Percentiles rank a stretch among this genome's conserved stretches.
Conservation (phyloP, 768 basidiomycete genomes). For the Glaciozyma martinii region DNA sequence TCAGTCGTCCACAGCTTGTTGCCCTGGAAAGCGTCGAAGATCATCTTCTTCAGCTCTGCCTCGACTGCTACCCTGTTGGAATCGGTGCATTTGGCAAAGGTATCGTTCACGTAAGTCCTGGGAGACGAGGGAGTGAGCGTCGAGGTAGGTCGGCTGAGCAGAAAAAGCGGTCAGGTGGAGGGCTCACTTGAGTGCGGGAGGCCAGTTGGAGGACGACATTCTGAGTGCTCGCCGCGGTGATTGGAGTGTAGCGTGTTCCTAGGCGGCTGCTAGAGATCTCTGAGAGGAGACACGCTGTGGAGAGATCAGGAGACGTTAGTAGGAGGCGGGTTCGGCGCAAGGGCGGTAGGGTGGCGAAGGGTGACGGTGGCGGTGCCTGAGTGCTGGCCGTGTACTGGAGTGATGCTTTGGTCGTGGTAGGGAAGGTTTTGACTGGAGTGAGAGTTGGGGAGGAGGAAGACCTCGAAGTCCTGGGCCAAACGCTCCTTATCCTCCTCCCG, state of each 20-base stretch:
- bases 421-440: too few species aligned
- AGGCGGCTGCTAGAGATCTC: background rate
- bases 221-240: background rate
- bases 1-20: constrained; percentile 86
- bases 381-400: background rate
- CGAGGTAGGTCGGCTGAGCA: background rate
- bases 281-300: background rate
- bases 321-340: too few species aligned
- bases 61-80: constrained; percentile 78
- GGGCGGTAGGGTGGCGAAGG: too few species aligned
- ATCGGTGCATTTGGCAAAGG: constrained; percentile 82
- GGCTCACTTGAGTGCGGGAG: constrained; percentile 35
- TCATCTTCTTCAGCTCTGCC: constrained; percentile 90
- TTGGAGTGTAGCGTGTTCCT: background rate
- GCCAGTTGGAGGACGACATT: constrained; percentile 29
- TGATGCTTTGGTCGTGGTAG: background rate
- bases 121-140: background rate
- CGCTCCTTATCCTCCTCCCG: too few species aligned
- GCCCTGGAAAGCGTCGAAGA: constrained; percentile 78
- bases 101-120: constrained; percentile 92
- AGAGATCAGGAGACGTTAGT: background rate
- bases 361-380: background rate
- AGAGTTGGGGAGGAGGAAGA: too few species aligned
- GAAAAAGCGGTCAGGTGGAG: background rate
- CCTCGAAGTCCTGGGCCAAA: too few species aligned